Percentiles rank a stretch among this genome's conserved stretches.
Conservation (phyloP, 495 filamentous ascomycete genomes). For the Talaromyces trachyspermus region DNA sequence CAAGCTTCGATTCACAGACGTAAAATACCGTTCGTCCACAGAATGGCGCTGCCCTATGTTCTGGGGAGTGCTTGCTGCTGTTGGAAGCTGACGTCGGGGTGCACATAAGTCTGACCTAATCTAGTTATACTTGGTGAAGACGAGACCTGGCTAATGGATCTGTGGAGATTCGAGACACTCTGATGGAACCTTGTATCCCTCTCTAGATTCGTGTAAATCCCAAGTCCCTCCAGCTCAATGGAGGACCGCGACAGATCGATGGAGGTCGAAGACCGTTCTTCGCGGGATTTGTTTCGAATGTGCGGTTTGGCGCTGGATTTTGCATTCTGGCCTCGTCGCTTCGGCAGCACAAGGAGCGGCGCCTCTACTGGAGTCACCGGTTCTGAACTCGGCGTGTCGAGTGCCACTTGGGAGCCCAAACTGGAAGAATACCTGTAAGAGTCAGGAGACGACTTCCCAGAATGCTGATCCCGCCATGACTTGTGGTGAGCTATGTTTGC, state of each 20-base stretch:
- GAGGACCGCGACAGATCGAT: slow-evolving; percentile 50
- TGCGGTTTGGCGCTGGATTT: slow-evolving; percentile 42
- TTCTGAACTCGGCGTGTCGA: slow-evolving; percentile 7
- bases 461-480: slow-evolving; percentile 7
- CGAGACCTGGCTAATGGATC: slow-evolving; percentile 50
- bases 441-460: slow-evolving; percentile 10
- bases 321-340: background rate
- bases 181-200: slow-evolving; percentile 24
- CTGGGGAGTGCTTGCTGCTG: slow-evolving; percentile 48
- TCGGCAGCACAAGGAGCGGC: slow-evolving; percentile 5
- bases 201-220: slow-evolving; percentile 45
- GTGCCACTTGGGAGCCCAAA: slow-evolving; percentile 3
- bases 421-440: slow-evolving; percentile 6
- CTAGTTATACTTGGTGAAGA: slow-evolving; percentile 40
- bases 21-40: slow-evolving; percentile 34
- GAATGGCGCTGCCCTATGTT: slow-evolving; percentile 46
- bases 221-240: slow-evolving; percentile 49
- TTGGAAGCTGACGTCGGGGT: slow-evolving; percentile 54
- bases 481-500: slow-evolving; percentile 7
- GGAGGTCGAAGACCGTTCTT: slow-evolving; percentile 34
- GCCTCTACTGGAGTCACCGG: slow-evolving; percentile 5
- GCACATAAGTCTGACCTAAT: slow-evolving; percentile 46
- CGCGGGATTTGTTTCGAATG: slow-evolving; percentile 45
- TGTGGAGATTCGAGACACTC: slow-evolving; percentile 27
- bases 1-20: slow-evolving; percentile 2